phyloP scores from a whole-genome alignment of 495 filamentous ascomycete species.

The Darksidea phi region DNA sequence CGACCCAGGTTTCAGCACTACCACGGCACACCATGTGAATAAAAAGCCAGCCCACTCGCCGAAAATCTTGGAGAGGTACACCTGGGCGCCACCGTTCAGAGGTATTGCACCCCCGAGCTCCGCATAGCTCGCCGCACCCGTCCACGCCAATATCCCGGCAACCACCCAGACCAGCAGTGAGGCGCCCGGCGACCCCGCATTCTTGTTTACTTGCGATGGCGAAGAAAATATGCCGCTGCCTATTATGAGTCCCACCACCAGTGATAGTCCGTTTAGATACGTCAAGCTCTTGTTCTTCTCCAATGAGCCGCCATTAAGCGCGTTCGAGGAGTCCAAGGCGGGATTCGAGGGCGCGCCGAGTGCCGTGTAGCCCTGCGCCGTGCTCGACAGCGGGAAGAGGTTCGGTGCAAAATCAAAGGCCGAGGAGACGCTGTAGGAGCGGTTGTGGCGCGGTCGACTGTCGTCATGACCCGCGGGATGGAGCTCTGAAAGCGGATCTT shows the following conservation, averaged over 20 bases:
- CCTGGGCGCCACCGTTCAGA: constrained; percentile 88
- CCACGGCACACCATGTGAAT: constrained; percentile 93
- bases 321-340: constrained; percentile 48
- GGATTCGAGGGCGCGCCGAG: constrained; percentile 66
- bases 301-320: constrained; percentile 59
- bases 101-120: constrained; percentile 95
- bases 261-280: constrained; percentile 85
- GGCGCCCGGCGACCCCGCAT: constrained; percentile 89
- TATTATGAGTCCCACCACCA: constrained; percentile 91
- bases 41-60: constrained; percentile 88
- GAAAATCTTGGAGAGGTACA: constrained; percentile 93
- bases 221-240: constrained; percentile 97
- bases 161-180: constrained; percentile 86
- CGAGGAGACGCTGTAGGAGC: constrained; percentile 85
- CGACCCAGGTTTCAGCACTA: constrained; percentile 89
- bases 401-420: constrained; percentile 91
- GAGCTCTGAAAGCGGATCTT: constrained; percentile 69
- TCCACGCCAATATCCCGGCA: constrained; percentile 91
- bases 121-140: constrained; percentile 91
- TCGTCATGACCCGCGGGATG: constrained; percentile 52
- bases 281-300: constrained; percentile 96
- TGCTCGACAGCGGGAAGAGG: constrained; percentile 88
- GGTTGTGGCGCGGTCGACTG: constrained; percentile 53
- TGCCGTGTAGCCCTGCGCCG: constrained; percentile 74
- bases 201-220: constrained; percentile 87